Percentiles rank a stretch among this genome's conserved stretches.
phyloP scores from a whole-genome alignment of 1,284 basidiomycete genomes.

The Neonothopanus nambi region DNA sequence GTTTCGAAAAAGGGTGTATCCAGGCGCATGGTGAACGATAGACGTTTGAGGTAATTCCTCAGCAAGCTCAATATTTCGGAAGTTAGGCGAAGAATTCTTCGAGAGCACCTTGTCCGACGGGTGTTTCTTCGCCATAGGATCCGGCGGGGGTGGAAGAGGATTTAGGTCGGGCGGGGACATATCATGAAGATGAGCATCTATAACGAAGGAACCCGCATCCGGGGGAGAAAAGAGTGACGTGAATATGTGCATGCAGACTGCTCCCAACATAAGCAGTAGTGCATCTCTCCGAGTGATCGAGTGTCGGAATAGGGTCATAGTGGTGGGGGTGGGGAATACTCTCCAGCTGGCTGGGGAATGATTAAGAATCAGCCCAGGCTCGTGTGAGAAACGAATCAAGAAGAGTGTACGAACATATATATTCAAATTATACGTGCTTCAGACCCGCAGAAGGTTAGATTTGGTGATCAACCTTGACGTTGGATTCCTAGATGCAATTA shows the following conservation, averaged over 20 bases:
- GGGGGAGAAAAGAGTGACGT: conserved; percentile 37
- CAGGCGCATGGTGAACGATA: conserved; percentile 64
- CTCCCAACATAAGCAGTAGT: conserved; percentile 51
- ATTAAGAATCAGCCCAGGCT: no score
- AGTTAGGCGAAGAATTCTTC: background rate
- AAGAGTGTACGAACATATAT: no score
- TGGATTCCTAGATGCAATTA: no score
- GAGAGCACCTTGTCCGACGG: conserved; percentile 3
- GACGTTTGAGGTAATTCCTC: conserved; percentile 48
- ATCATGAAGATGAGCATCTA: conserved; percentile 32
- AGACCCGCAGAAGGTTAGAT: no score
- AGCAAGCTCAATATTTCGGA: conserved; percentile 3
- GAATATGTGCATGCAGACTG: conserved; percentile 51
- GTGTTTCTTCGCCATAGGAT: background rate
- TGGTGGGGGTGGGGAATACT: background rate
- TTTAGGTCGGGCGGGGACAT: conserved; percentile 17
- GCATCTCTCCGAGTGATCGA: conserved; percentile 44
- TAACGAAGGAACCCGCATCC: conserved; percentile 33
- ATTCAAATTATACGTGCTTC: no score
- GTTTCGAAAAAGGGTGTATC: conserved; percentile 81
- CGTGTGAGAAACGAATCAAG: no score
- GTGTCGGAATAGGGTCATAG: background rate
- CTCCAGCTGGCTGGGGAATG: no score
- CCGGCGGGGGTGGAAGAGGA: conserved; percentile 17
- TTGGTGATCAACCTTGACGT: no score